phyloP scores from a whole-genome alignment of 805 yeast genomes.

The Candida silvicultrix region DNA sequence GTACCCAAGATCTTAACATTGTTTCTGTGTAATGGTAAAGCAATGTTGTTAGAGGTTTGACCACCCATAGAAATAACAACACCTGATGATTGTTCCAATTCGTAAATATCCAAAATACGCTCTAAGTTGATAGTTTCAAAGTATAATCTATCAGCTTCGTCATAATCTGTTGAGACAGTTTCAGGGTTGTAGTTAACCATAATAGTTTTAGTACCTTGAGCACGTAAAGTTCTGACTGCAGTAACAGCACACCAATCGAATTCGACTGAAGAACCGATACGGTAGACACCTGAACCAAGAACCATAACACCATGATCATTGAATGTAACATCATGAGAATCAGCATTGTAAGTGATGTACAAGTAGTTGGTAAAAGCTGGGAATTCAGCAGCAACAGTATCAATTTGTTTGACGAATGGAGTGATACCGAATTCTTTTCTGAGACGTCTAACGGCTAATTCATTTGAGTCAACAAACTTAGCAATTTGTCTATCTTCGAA shows the following conservation, averaged over 20 bases:
- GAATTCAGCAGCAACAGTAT: conserved; percentile 98
- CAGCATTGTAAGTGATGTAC: conserved; percentile 93
- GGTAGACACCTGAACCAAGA: conserved; percentile 95
- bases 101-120: conserved; percentile 91
- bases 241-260: conserved; percentile 99
- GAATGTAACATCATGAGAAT: conserved; percentile 77
- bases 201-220: conserved; percentile 80
- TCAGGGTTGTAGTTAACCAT: conserved; percentile 99
- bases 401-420: conserved; percentile 95
- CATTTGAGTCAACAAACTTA: conserved; percentile 79
- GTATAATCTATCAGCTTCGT: conserved; percentile 94
- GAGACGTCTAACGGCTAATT: conserved; percentile 83
- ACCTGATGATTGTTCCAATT: conserved; percentile 83
- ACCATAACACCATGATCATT: conserved; percentile 94
- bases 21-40: conserved; percentile 86
- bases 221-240: conserved; percentile 89
- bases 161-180: conserved; percentile 98
- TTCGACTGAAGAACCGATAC: conserved; percentile 98
- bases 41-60: conserved; percentile 95
- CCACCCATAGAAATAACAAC: conserved; percentile 98
- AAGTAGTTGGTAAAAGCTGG: conserved; percentile 94
- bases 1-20: conserved; percentile 95
- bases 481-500: conserved; percentile 97
- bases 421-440: conserved; percentile 81
- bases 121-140: conserved; percentile 94